Conservation (phyloP, 1,139 yeast genomes). For the Hansenula sp. region DNA sequence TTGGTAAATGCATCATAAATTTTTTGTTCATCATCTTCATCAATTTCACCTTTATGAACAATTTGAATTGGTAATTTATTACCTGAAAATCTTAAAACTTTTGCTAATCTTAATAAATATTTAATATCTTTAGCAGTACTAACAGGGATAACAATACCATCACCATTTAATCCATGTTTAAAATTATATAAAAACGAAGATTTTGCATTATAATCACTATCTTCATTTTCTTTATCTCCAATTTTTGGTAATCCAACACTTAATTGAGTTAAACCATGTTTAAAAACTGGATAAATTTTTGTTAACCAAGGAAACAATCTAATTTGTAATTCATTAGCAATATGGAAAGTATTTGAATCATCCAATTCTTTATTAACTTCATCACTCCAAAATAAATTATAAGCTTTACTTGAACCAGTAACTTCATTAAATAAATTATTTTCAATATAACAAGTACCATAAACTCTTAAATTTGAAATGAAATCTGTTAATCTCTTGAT, state of each 20-base stretch:
- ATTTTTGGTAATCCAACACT: slow-evolving; percentile 8
- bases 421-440: slow-evolving; percentile 8
- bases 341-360: slow-evolving; percentile 3
- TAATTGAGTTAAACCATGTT: slow-evolving; percentile 3
- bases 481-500: slow-evolving; percentile 5
- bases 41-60: slow-evolving; percentile 5
- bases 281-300: slow-evolving; percentile 11
- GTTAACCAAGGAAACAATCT: slow-evolving; percentile 14
- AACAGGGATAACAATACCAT: slow-evolving; percentile 4
- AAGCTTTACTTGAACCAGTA: slow-evolving; percentile 1
- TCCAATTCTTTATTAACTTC: slow-evolving; percentile 5
- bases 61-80: slow-evolving; percentile 3
- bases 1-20: slow-evolving; percentile 6
- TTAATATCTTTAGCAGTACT: not conserved
- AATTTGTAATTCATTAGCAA: slow-evolving; percentile 10
- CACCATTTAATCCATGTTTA: slow-evolving; percentile 5
- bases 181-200: slow-evolving; percentile 6
- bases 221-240: slow-evolving; percentile 6
- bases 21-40: slow-evolving; percentile 1
- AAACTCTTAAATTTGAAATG: slow-evolving; percentile 12
- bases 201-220: slow-evolving; percentile 6
- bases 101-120: not conserved
- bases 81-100: slow-evolving; percentile 3
- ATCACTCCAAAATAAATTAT: slow-evolving; percentile 7
- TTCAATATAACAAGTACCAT: slow-evolving; percentile 12